Conservation (phyloP, 2,329 filamentous ascomycete species). For the Paraconiothyrium sp. region DNA sequence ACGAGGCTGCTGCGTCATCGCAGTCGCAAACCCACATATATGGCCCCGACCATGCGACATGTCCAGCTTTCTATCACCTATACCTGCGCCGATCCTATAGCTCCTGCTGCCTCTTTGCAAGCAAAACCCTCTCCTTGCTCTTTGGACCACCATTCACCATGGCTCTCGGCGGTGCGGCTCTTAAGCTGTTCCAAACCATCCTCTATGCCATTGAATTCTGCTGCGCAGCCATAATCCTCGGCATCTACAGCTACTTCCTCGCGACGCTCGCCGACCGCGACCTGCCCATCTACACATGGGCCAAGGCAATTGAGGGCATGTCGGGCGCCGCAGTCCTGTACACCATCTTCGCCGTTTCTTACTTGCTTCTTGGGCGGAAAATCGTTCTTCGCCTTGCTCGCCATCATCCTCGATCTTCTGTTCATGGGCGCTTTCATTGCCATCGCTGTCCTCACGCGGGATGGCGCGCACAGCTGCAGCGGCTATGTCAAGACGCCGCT, state of each 20-base stretch:
- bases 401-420: constrained; percentile 77
- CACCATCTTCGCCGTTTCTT: constrained; percentile 73
- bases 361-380: constrained; percentile 83
- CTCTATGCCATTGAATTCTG: constrained; percentile 79
- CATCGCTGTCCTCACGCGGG: constrained; percentile 77
- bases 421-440: constrained; percentile 84
- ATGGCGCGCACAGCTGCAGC: constrained; percentile 73
- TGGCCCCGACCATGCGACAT: constrained; percentile 6
- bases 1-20: constrained; percentile 23
- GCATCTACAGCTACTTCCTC: constrained; percentile 83
- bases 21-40: constrained; percentile 9
- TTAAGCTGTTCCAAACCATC: constrained; percentile 75
- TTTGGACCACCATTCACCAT: constrained; percentile 51
- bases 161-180: constrained; percentile 67
- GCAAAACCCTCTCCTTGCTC: constrained; percentile 1
- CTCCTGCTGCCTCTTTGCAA: constrained; percentile 12
- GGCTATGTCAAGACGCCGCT: constrained; percentile 73
- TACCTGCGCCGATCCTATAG: background rate
- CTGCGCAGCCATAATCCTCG: constrained; percentile 77
- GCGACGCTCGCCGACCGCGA: constrained; percentile 73
- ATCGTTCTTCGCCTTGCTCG: constrained; percentile 75
- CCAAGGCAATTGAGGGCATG: constrained; percentile 76
- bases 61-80: background rate
- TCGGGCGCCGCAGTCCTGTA: constrained; percentile 80
- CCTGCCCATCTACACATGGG: constrained; percentile 68